Percentiles rank a stretch among this genome's conserved stretches.
Evolutionary conservation across 345 rosid species (phyloP).

Genomic region (Sonneratia caseolaris): DNA sequence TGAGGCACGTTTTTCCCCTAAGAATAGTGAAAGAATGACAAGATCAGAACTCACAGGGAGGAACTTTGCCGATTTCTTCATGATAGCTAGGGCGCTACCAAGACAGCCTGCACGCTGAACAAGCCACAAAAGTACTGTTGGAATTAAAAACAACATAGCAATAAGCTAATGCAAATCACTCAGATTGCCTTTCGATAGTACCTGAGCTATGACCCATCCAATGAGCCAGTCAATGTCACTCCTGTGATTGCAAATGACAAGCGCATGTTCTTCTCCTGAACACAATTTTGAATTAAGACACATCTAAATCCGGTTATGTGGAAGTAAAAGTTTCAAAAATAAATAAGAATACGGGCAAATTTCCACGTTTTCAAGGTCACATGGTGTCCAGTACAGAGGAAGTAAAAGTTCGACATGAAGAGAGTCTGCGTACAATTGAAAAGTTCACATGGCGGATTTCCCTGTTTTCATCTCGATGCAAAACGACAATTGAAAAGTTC

Average conservation of each 20-base stretch:
- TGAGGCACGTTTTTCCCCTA: not conserved
- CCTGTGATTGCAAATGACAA: constrained; percentile 71
- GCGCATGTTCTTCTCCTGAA: constrained; percentile 86
- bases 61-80: constrained; percentile 82
- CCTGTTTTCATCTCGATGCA: not conserved
- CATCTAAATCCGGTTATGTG: not conserved
- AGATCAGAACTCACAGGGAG: constrained; percentile 60
- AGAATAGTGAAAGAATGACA: not conserved
- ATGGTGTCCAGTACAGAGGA: not conserved
- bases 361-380: not conserved
- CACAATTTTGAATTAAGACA: not conserved
- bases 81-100: constrained; percentile 79
- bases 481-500: not conserved
- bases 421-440: not conserved
- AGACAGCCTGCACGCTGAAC: constrained; percentile 86
- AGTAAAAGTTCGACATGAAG: not conserved
- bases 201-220: constrained; percentile 97
- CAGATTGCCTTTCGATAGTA: constrained; percentile 6
- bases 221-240: constrained; percentile 96
- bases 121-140: not conserved
- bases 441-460: not conserved
- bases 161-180: not conserved
- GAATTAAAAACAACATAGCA: not conserved
- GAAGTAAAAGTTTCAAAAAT: not conserved
- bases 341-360: not conserved